A percentile compares a stretch with the other conserved stretches of the same genome.
Evolutionary conservation across 1,284 basidiomycete species (phyloP).

Genomic region (Malassezia equina): DNA sequence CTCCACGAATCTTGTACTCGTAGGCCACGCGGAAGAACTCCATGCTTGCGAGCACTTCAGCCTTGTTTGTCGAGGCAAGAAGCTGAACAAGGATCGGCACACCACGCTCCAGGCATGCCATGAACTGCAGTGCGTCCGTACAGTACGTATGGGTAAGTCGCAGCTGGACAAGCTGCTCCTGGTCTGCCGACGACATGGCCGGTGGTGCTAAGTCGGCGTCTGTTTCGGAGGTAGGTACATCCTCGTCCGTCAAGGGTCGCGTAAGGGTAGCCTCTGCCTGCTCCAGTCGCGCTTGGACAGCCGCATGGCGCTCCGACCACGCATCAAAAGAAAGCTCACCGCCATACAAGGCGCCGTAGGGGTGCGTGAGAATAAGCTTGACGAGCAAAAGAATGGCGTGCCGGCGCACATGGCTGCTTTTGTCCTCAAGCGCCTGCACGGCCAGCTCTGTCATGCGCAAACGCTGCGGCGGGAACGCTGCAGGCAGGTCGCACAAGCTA

Average conservation of each 20-base stretch:
- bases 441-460: constrained; percentile 66
- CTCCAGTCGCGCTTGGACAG: constrained; percentile 55
- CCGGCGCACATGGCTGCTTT: constrained; percentile 75
- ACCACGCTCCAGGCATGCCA: constrained; percentile 67
- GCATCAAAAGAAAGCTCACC: constrained; percentile 65
- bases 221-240: constrained; percentile 46
- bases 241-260: constrained; percentile 43
- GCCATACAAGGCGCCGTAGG: constrained; percentile 74
- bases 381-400: constrained; percentile 68
- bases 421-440: constrained; percentile 75
- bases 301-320: constrained; percentile 62
- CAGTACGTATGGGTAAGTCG: constrained; percentile 79
- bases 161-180: constrained; percentile 55
- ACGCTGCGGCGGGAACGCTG: constrained; percentile 79
- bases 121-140: constrained; percentile 74
- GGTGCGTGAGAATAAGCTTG: constrained; percentile 75
- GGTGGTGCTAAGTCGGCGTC: constrained; percentile 44
- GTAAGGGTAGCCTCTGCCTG: constrained; percentile 33
- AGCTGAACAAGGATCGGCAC: constrained; percentile 67
- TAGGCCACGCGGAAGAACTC: constrained; percentile 81
- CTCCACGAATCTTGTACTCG: constrained; percentile 67
- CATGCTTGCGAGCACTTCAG: constrained; percentile 88
- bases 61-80: constrained; percentile 78
- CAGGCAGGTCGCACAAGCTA: constrained; percentile 60
- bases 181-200: constrained; percentile 31